Percentiles rank a stretch among this genome's conserved stretches.
Evolutionary conservation across 2,329 filamentous ascomycete species (phyloP).

Genomic region (Penicillium corylophilum): DNA sequence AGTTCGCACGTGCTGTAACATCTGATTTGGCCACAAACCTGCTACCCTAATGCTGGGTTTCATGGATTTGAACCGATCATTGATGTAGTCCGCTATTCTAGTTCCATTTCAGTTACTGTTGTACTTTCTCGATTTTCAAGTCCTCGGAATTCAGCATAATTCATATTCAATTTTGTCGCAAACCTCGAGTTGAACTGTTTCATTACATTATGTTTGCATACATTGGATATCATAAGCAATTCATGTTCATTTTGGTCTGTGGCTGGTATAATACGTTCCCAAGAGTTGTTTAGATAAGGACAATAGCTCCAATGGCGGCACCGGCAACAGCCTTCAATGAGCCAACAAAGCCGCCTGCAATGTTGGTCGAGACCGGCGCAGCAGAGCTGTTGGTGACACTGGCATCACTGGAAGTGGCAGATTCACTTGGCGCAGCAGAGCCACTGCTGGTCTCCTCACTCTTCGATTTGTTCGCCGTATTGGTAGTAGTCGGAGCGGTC

Average conservation of each 20-base stretch:
- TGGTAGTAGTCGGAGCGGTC: slow-evolving; percentile 1
- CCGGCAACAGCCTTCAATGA: slow-evolving; percentile 12
- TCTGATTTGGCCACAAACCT: no score
- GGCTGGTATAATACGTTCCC: not conserved
- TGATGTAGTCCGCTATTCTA: no score
- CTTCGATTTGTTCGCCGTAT: not conserved
- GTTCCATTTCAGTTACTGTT: no score
- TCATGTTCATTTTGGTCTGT: no score
- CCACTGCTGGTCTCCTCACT: not conserved
- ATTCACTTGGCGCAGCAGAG: no score
- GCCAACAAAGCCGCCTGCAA: not conserved
- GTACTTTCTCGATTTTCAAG: no score
- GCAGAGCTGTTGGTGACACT: not conserved
- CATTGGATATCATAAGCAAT: not conserved
- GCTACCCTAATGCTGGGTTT: no score
- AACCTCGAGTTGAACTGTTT: no score
- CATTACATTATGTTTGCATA: slow-evolving; percentile 2
- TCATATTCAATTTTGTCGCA: no score
- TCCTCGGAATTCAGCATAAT: no score
- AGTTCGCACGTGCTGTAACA: no score
- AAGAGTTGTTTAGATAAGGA: slow-evolving; percentile 1
- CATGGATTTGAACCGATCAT: no score
- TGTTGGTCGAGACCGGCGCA: slow-evolving; percentile 2
- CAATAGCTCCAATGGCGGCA: slow-evolving; percentile 9
- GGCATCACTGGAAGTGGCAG: not conserved